phyloP scores from a whole-genome alignment of 345 rosid genomes.

The Microcos paniculata region DNA sequence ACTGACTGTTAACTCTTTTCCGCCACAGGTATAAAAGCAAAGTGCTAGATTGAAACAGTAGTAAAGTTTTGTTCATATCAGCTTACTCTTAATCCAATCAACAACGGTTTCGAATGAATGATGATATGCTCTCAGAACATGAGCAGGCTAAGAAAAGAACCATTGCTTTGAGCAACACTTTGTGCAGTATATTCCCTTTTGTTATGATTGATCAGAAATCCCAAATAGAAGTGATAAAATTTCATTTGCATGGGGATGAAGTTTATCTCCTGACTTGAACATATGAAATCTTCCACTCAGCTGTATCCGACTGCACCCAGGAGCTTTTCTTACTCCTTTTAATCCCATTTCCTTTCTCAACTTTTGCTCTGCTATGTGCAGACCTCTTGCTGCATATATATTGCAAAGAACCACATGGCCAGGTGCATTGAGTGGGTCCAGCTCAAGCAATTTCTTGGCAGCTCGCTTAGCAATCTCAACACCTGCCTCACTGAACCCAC shows the following conservation, averaged over 20 bases:
- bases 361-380: constrained; percentile 49
- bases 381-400: constrained; percentile 53
- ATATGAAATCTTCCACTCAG: constrained; percentile 45
- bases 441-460: constrained; percentile 45
- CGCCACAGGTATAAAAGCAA: background rate
- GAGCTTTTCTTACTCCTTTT: constrained; percentile 75
- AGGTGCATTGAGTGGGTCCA: constrained; percentile 66
- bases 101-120: background rate
- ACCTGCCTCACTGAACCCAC: constrained; percentile 42
- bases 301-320: constrained; percentile 82
- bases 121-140: background rate
- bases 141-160: background rate
- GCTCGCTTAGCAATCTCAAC: constrained; percentile 48
- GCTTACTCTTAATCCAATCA: background rate
- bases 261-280: constrained; percentile 65
- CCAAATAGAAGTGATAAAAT: constrained; percentile 34
- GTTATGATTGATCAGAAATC: constrained; percentile 22
- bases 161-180: background rate
- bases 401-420: constrained; percentile 73
- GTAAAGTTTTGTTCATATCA: background rate
- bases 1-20: background rate
- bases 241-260: constrained; percentile 31
- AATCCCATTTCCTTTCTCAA: constrained; percentile 67
- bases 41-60: background rate
- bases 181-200: background rate